phyloP scores from a whole-genome alignment of 2,329 filamentous ascomycete species.

The Pezicula radicicola region DNA sequence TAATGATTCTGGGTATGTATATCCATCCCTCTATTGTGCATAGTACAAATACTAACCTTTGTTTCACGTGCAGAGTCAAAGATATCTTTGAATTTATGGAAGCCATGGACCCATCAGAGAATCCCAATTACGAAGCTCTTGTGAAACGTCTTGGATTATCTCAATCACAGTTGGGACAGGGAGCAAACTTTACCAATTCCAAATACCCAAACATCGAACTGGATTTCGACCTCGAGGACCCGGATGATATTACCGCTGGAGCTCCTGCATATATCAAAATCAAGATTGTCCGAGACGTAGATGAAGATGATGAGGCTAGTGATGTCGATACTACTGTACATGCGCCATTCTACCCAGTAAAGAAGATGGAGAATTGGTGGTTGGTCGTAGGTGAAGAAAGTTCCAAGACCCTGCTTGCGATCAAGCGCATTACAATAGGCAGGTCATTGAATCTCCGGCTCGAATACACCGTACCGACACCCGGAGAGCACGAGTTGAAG shows the following conservation, averaged over 20 bases:
- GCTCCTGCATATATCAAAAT: constrained; percentile 80
- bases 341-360: constrained; percentile 87
- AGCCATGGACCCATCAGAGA: constrained; percentile 94
- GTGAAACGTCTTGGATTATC: constrained; percentile 76
- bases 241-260: constrained; percentile 75
- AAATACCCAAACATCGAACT: constrained; percentile 95
- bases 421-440: constrained; percentile 90
- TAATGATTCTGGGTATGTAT: constrained; percentile 69
- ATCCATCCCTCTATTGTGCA: neutral
- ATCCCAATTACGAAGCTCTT: constrained; percentile 73
- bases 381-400: constrained; percentile 91
- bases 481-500: constrained; percentile 84
- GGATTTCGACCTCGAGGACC: constrained; percentile 81
- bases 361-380: constrained; percentile 99
- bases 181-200: constrained; percentile 92
- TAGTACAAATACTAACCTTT: constrained; percentile 27
- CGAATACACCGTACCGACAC: constrained; percentile 82
- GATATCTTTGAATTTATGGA: constrained; percentile 99
- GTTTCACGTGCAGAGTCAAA: constrained; percentile 59
- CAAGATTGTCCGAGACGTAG: constrained; percentile 78
- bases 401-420: constrained; percentile 81
- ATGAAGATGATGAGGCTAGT: constrained; percentile 63
- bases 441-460: constrained; percentile 74
- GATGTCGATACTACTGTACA: constrained; percentile 83
- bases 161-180: constrained; percentile 79